Conservation (phyloP, 140 eudicot species). For the Cichorium intybus region DNA sequence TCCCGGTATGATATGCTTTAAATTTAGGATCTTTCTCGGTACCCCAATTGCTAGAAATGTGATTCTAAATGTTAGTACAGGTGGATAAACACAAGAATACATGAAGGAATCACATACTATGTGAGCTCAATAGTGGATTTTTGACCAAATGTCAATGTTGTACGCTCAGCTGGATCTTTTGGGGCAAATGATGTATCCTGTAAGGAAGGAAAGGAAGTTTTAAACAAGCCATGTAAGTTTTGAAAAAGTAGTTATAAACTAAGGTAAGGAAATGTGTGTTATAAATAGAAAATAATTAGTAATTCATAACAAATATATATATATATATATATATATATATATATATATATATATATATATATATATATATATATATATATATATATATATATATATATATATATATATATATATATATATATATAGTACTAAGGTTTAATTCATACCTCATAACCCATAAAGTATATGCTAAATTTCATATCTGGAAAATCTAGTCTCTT, state of each 20-base stretch:
- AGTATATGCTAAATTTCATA: slow-evolving; percentile 81
- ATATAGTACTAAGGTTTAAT: not conserved
- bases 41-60: slow-evolving; percentile 90
- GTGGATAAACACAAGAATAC: not conserved
- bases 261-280: not conserved
- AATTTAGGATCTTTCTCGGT: slow-evolving; percentile 81
- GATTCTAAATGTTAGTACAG: too few relatives aligned
- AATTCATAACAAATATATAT: too few relatives aligned
- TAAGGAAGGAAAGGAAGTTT: too few relatives aligned
- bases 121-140: slow-evolving; percentile 89
- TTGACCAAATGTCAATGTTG: slow-evolving; percentile 73
- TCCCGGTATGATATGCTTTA: slow-evolving; percentile 73
- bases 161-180: slow-evolving; percentile 65
- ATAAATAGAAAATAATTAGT: too few relatives aligned
- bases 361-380: too few relatives aligned
- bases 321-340: too few relatives aligned
- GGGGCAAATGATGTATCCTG: slow-evolving; percentile 85
- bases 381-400: too few relatives aligned
- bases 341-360: too few relatives aligned
- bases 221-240: too few relatives aligned
- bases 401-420: too few relatives aligned
- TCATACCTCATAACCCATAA: slow-evolving; percentile 88
- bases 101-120: slow-evolving; percentile 46
- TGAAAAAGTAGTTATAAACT: not conserved
- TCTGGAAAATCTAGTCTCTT: slow-evolving; percentile 89